These are phyloP conservation scores for Saccharomycopsis schoenii DNA, from an alignment of 805 yeast genomes.

Conservation along the genomic window DNA sequence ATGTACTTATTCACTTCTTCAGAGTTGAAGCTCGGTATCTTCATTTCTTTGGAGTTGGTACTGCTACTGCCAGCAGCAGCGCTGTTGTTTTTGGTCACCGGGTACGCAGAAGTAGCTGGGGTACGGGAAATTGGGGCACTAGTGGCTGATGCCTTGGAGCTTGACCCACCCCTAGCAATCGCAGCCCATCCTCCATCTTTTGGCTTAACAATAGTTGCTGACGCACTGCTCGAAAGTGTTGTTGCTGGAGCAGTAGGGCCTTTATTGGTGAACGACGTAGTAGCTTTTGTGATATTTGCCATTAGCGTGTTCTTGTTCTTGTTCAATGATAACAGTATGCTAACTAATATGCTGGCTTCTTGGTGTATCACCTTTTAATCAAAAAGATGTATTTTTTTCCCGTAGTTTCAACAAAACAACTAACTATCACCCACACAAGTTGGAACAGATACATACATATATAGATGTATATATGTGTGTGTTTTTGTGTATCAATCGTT, in stretches of 20 bases:
- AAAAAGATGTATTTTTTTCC: not conserved
- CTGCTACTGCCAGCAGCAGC: not conserved
- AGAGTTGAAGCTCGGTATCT: constrained; percentile 7
- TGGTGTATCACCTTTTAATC: no score
- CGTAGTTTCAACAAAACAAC: not conserved
- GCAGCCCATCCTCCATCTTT: constrained; percentile 13
- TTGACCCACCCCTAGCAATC: constrained; percentile 3
- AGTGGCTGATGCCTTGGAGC: not conserved
- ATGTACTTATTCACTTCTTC: constrained; percentile 11
- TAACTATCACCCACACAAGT: not conserved
- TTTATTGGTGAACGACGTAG: not conserved
- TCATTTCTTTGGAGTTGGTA: not conserved
- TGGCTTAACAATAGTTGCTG: not conserved
- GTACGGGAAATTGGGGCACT: not conserved
- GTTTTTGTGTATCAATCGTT: not conserved
- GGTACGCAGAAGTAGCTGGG: not conserved
- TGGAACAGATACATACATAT: not conserved
- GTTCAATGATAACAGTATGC: not conserved
- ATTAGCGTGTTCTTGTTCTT: not conserved
- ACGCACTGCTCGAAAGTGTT: not conserved
- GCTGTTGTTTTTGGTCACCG: not conserved
- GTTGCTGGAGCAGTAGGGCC: not conserved
- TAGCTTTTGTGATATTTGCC: not conserved
- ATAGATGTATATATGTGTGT: no score
- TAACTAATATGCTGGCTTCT: no score